These are phyloP conservation scores for Cercospora brassicicola DNA, from an alignment of 2,329 filamentous ascomycete genomes.

Conservation along the genomic window DNA sequence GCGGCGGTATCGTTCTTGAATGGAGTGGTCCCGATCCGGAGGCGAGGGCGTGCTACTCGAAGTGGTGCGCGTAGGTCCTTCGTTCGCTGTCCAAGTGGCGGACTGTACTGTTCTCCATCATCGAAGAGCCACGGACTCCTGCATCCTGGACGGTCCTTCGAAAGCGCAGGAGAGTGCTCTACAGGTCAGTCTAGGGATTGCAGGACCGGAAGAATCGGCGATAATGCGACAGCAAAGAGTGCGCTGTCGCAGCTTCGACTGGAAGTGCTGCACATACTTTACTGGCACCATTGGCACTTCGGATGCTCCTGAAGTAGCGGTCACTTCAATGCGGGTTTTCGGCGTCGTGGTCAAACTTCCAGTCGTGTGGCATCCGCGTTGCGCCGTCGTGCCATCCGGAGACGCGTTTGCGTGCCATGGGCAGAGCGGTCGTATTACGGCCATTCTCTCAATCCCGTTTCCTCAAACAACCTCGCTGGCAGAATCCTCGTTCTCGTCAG, in stretches of 20 bases:
- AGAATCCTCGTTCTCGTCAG: neutral
- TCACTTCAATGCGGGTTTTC: neutral
- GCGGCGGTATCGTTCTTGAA: neutral
- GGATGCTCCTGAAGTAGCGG: neutral
- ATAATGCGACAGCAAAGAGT: neutral
- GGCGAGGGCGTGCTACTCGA: neutral
- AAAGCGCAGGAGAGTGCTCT: neutral
- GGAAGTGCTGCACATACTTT: neutral
- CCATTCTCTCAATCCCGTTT: neutral
- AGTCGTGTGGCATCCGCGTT: neutral
- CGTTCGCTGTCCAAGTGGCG: neutral
- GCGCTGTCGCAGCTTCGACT: neutral
- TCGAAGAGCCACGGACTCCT: neutral
- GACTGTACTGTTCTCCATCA: neutral
- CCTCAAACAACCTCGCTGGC: neutral
- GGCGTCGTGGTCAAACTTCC: neutral
- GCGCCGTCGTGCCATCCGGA: conserved; percentile 4
- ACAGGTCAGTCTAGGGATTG: neutral
- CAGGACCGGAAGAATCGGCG: neutral
- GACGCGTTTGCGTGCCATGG: conserved; percentile 3
- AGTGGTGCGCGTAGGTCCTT: neutral
- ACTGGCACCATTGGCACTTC: neutral
- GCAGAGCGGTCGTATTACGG: conserved; percentile 4
- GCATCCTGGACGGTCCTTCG: neutral
- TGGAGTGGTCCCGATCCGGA: neutral